Evolutionary conservation across 305 asterid genomes (phyloP).

Genomic region (Striga hermonthica): DNA sequence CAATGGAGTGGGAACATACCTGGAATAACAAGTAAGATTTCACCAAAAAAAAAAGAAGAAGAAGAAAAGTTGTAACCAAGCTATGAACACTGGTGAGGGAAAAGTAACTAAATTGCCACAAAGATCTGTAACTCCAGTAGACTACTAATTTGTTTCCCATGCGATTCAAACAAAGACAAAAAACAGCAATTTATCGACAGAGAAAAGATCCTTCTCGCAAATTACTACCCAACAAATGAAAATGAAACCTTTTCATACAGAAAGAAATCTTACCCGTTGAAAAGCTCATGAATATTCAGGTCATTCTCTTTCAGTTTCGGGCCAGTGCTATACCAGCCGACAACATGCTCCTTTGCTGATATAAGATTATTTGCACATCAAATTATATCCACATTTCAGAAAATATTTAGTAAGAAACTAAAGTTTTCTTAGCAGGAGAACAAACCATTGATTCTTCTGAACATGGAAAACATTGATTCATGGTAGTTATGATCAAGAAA

Average conservation of each 20-base stretch:
- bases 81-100: too few species aligned
- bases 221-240: slow-evolving; percentile 16
- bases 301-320: slow-evolving; percentile 90
- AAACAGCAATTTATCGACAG: slow-evolving; percentile 13
- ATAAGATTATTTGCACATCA: slow-evolving; percentile 22
- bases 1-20: slow-evolving; percentile 88
- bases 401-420: slow-evolving; percentile 13
- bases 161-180: too few species aligned
- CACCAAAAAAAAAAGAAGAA: too few species aligned
- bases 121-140: too few species aligned
- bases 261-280: slow-evolving; percentile 63
- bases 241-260: neutral
- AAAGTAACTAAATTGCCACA: too few species aligned
- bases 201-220: neutral
- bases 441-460: slow-evolving; percentile 83
- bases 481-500: slow-evolving; percentile 96
- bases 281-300: slow-evolving; percentile 66
- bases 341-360: slow-evolving; percentile 96
- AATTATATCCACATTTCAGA: slow-evolving; percentile 7
- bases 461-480: slow-evolving; percentile 93
- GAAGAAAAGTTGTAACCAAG: too few species aligned
- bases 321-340: slow-evolving; percentile 98
- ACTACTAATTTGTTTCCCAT: too few species aligned
- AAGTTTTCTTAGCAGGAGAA: neutral
- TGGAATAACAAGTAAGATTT: slow-evolving; percentile 34